Evolutionary conservation across 768 basidiomycete species (phyloP), one percentile per base, ranked within the genome.

Genomic region (Mycena alexandri): DNA sequence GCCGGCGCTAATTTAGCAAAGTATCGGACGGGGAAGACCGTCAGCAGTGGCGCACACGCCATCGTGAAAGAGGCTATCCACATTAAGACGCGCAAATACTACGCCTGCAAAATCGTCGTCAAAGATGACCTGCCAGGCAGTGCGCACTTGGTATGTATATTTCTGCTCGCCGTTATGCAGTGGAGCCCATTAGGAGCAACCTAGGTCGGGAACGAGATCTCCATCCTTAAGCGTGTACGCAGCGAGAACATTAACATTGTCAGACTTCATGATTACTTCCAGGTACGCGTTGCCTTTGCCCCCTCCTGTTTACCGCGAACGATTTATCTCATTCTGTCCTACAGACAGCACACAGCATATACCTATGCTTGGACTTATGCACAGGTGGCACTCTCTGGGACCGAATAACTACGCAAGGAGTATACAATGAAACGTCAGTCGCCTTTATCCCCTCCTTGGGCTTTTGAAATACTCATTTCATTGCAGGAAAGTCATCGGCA

Each of bases 101-200:
- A 92, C 83, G 96, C 97, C 22, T 98, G 96, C 87, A 99, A 99
- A 80, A 96, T 99, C 73, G 95, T 98, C 82, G 97, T 95, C 89
- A 99, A 99, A 86, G 94, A 96, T 74, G 87, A 96, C 63, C 97
- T 97, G 95, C 93, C 96, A 76, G 96, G 97, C 3, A 85, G 96
- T 69, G 96, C 98, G 81, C 90, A 96, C 77, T 98, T 99, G 96
- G 97, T 96, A 22, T 72, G 88, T 36, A n/a, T n/a, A 17, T 44
- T 43, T 62, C 64, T 46, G 24, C 48, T 34, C 17, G 55, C n/a
- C n/a, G n/a, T n/a, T 22, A 38, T 43, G 66, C 44, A 17, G n/a
- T 21, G 5, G 9, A 19, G 43, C 61, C 90, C 89, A 89, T 91
- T 33, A 8, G 6, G 50, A 1, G 44, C 21, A 38, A 29, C 19